Evolutionary conservation across 2,329 filamentous ascomycete genomes (phyloP), one percentile per base, ranked within the genome.

Genomic region (Claviceps sp.): DNA sequence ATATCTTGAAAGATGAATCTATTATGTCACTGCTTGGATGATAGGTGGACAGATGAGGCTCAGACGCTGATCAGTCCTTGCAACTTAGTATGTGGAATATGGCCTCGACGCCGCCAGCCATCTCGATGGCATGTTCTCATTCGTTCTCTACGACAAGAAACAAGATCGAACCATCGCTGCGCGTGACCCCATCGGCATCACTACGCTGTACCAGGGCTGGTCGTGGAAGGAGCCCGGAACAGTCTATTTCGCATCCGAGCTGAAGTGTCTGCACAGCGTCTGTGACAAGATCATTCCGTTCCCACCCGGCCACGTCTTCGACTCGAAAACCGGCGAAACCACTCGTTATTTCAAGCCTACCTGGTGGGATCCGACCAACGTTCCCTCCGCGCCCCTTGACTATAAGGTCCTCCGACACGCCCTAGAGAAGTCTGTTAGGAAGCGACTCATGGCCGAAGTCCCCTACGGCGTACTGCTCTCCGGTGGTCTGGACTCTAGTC

Each of bases 111-210:
- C 91, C 53, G 90, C 93, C 56, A 93, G 91, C 71, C 77, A 88
- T 70, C 82, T 98, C 60, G 93, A 98, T 68, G 93, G 93, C 74
- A 98, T 98, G 93, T 98, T 98, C 79, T 96, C 91, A 16, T 98
- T 94, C 74, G 90, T 98, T 52, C 80, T 98, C 50, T 95, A 95
- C 72, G 93, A 98, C 75, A 95, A 95, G 79, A 84, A 81, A 60
- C 82, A 89, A 69, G 86, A 98, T 75, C 85, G 93, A 59, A 86
- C 89, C 56, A 82, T 98, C 64, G 93, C 93, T 53, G 93, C 93
- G 52, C 84, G 93, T 66, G 93, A 98, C 68, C 93, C 93, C 38
- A 96, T 98, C 62, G 93, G 93, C 61, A 84, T 98, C 68, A 97
- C 90, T 59, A 96, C 88, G 57, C 89, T 98, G 68, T 98, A 98